Conservation (phyloP, 805 yeast genomes). For the Ogataea methylovora region DNA sequence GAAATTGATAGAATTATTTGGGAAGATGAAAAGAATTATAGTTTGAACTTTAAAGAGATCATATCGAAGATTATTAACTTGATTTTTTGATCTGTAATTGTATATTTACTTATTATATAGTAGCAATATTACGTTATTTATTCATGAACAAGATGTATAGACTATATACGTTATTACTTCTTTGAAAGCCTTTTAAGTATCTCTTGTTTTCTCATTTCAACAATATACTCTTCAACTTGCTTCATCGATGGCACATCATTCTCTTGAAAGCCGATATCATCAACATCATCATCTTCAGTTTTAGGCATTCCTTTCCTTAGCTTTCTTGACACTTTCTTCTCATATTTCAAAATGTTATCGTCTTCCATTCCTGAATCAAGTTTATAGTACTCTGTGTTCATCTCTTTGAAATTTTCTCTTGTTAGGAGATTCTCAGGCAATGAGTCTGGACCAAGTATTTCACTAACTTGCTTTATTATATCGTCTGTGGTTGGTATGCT, state of each 20-base stretch:
- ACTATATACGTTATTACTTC: no score
- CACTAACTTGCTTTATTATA: conserved; percentile 6
- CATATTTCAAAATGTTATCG: conserved; percentile 18
- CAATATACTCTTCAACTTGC: conserved; percentile 39
- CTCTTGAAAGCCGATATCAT: conserved; percentile 14
- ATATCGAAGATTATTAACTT: conserved; percentile 10
- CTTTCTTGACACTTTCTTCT: conserved; percentile 19
- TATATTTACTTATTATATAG: no score
- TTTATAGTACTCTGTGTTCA: conserved; percentile 2
- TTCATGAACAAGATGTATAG: no score
- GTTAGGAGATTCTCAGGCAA: conserved; percentile 6
- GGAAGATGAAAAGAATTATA: conserved; percentile 55
- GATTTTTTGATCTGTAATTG: conserved; percentile 4
- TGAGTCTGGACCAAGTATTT: conserved; percentile 9
- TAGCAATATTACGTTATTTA: no score
- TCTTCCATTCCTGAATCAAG: not conserved
- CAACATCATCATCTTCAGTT: not conserved
- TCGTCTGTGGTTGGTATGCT: conserved; percentile 4
- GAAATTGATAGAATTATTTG: conserved; percentile 76
- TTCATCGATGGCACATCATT: conserved; percentile 25
- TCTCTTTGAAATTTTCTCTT: conserved; percentile 7
- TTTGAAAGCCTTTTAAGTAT: conserved; percentile 25
- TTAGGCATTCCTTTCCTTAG: conserved; percentile 4
- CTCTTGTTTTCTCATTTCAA: conserved; percentile 35
- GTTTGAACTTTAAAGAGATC: conserved; percentile 25